Conservation (phyloP, 495 filamentous ascomycete species). For the Xylaria sp. region DNA sequence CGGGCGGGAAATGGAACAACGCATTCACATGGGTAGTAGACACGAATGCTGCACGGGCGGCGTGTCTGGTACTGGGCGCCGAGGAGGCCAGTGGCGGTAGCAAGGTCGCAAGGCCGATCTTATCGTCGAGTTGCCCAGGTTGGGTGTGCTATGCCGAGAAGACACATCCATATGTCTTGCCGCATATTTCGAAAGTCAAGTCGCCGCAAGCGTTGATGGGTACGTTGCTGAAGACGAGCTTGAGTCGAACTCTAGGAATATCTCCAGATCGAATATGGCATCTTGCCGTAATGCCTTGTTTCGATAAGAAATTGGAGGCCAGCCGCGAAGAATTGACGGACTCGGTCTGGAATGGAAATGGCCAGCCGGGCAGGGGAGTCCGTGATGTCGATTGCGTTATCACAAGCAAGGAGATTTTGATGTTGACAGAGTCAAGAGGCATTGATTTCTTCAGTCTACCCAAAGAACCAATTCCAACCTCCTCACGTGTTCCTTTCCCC, state of each 20-base stretch:
- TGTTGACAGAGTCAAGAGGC: slow-evolving; percentile 78
- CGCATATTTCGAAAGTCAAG: slow-evolving; percentile 89
- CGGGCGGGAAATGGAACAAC: slow-evolving; percentile 72
- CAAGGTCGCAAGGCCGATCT: slow-evolving; percentile 66
- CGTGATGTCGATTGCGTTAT: slow-evolving; percentile 98
- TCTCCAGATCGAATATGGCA: slow-evolving; percentile 88
- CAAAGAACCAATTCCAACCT: slow-evolving; percentile 53
- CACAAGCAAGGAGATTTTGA: slow-evolving; percentile 89
- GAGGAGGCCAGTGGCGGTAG: slow-evolving; percentile 67
- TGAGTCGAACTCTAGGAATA: slow-evolving; percentile 73
- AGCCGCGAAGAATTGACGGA: slow-evolving; percentile 92
- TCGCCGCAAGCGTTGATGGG: slow-evolving; percentile 92
- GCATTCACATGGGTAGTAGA: slow-evolving; percentile 88
- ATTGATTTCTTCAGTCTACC: slow-evolving; percentile 76
- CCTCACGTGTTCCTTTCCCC: slow-evolving; percentile 62
- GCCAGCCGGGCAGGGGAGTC: slow-evolving; percentile 60
- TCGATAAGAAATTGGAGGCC: slow-evolving; percentile 98
- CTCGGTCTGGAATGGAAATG: slow-evolving; percentile 66
- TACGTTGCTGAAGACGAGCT: slow-evolving; percentile 82
- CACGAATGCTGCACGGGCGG: slow-evolving; percentile 80
- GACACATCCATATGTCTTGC: slow-evolving; percentile 90
- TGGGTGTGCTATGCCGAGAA: slow-evolving; percentile 99
- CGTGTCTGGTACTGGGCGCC: slow-evolving; percentile 77
- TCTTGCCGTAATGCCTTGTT: slow-evolving; percentile 95
- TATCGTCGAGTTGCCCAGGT: slow-evolving; percentile 91